Evolutionary conservation across 345 rosid species (phyloP).

Genomic region (Combretum micranthum): DNA sequence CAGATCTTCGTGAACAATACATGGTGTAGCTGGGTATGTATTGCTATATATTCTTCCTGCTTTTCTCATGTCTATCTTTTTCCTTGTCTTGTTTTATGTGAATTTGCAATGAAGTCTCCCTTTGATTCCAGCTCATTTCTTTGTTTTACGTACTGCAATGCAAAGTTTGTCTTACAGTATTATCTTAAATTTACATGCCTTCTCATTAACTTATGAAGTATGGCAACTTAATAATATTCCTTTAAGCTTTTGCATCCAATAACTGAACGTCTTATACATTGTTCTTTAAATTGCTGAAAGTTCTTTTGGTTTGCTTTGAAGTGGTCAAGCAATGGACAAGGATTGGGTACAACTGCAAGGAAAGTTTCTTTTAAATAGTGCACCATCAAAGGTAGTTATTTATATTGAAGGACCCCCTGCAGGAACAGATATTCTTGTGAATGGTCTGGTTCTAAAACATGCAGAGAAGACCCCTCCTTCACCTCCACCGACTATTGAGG

Average conservation of each 20-base stretch:
- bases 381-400: conserved; percentile 68
- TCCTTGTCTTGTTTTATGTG: too few species aligned
- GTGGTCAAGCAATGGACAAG: conserved; percentile 72
- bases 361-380: conserved; percentile 78
- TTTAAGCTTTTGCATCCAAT: background rate
- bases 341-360: conserved; percentile 79
- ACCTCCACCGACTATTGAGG: conserved; percentile 61
- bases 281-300: background rate
- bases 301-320: conserved; percentile 13
- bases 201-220: too few species aligned
- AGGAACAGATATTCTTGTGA: conserved; percentile 80
- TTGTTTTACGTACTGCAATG: too few species aligned
- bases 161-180: too few species aligned
- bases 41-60: background rate
- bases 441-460: conserved; percentile 60
- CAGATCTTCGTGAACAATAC: conserved; percentile 66
- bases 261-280: background rate
- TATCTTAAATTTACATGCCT: too few species aligned
- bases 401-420: conserved; percentile 95
- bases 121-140: too few species aligned
- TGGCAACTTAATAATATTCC: background rate
- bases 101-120: too few species aligned
- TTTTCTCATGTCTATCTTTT: too few species aligned
- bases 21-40: conserved; percentile 76
- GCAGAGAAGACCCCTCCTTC: conserved; percentile 68